Conservation (phyloP, 495 filamentous ascomycete genomes). For the Penicillium ochrochloron region DNA sequence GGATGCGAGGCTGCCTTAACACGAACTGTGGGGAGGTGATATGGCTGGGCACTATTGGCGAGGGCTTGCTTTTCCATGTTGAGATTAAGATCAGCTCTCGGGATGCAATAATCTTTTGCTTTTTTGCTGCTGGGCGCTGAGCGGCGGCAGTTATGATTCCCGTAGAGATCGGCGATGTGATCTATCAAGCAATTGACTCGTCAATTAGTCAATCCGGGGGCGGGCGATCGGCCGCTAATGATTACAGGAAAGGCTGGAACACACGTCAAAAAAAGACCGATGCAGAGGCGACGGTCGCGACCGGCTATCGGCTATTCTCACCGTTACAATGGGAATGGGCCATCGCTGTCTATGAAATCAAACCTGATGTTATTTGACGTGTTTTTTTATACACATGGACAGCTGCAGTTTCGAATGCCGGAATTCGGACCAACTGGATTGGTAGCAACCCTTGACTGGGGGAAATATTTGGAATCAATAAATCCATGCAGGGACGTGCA, state of each 20-base stretch:
- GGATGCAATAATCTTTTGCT: slow-evolving; percentile 1
- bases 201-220: slow-evolving; percentile 4
- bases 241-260: neutral
- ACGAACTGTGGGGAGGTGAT: slow-evolving; percentile 3
- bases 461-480: slow-evolving; percentile 14
- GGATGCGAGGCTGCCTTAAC: slow-evolving; percentile 6
- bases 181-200: slow-evolving; percentile 2
- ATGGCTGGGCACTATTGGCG: slow-evolving; percentile 8
- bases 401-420: neutral
- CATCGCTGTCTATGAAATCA: neutral
- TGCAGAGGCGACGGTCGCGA: neutral
- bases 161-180: slow-evolving; percentile 13
- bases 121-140: slow-evolving; percentile 9
- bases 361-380: neutral
- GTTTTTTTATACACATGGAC: neutral
- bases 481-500: slow-evolving; percentile 17
- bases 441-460: neutral
- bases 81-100: slow-evolving; percentile 9
- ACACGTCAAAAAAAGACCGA: neutral
- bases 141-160: neutral
- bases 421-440: neutral
- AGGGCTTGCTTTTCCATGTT: neutral
- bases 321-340: neutral
- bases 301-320: neutral
- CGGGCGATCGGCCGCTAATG: neutral